phyloP scores from a whole-genome alignment of 2,329 filamentous ascomycete species.

The Aspergillus jensenii region DNA sequence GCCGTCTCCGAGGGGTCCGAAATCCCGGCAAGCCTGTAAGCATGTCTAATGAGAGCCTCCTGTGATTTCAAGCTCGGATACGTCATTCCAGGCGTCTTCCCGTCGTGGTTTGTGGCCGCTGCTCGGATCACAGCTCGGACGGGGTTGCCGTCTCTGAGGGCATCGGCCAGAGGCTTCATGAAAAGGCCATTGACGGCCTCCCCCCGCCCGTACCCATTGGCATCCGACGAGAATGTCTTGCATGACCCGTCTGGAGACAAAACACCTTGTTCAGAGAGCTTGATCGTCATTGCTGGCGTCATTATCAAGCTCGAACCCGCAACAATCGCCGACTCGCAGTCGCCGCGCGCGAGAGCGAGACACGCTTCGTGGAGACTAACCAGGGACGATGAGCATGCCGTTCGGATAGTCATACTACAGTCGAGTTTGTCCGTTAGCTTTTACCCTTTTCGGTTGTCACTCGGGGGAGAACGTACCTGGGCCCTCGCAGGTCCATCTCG shows the following conservation, averaged over 20 bases:
- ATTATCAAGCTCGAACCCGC: too few relatives aligned
- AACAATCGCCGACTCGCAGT: too few relatives aligned
- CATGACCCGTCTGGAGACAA: slow-evolving; percentile 1
- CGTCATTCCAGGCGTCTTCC: slow-evolving; percentile 20
- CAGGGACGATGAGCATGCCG: too few relatives aligned
- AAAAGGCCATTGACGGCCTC: slow-evolving; percentile 3
- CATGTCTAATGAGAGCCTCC: slow-evolving; percentile 25
- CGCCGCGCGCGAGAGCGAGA: too few relatives aligned
- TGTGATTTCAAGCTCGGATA: slow-evolving; percentile 21
- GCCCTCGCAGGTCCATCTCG: too few relatives aligned
- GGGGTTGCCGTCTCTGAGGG: slow-evolving; percentile 47
- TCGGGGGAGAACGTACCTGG: too few relatives aligned
- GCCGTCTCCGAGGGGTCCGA: slow-evolving; percentile 19
- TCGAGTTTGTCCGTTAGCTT: too few relatives aligned
- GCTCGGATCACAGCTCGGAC: slow-evolving; percentile 45
- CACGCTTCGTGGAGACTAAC: too few relatives aligned
- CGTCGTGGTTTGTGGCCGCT: slow-evolving; percentile 31
- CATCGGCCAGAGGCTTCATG: slow-evolving; percentile 34
- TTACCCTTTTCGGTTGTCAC: too few relatives aligned
- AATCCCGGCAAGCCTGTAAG: slow-evolving; percentile 19
- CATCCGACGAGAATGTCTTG: slow-evolving; percentile 6
- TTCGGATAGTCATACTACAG: too few relatives aligned
- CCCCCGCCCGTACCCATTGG: slow-evolving; percentile 9
- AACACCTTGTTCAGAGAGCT: background rate
- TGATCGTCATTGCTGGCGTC: background rate